Conservation (phyloP, 1,284 basidiomycete species). For the Cerrena zonata region DNA sequence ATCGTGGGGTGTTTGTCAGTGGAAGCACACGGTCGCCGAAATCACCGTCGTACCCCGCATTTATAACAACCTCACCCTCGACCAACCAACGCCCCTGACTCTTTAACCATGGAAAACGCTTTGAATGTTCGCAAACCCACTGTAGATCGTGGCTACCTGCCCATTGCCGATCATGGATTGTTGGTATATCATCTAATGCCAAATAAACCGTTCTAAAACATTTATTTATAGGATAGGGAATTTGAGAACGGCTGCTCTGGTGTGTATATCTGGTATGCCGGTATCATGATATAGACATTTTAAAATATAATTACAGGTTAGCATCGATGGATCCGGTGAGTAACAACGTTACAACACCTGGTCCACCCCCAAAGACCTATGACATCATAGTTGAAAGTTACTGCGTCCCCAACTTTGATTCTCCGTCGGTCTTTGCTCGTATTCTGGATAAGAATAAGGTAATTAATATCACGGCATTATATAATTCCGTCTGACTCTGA, state of each 20-base stretch:
- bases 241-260: conserved; percentile 72
- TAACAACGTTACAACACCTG: conserved; percentile 4
- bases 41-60: too few species aligned
- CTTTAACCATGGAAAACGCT: background rate
- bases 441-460: conserved; percentile 80
- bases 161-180: conserved; percentile 70
- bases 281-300: background rate
- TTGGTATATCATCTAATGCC: conserved; percentile 27
- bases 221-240: conserved; percentile 61
- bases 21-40: too few species aligned
- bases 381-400: conserved; percentile 71
- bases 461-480: background rate
- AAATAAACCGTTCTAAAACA: conserved; percentile 1
- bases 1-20: too few species aligned
- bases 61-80: too few species aligned
- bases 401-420: conserved; percentile 90
- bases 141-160: conserved; percentile 47
- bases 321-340: conserved; percentile 74
- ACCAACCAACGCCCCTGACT: background rate
- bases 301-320: too few species aligned
- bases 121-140: conserved; percentile 33
- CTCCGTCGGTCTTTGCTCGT: conserved; percentile 82
- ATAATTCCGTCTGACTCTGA: background rate
- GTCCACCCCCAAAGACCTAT: conserved; percentile 1
- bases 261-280: conserved; percentile 23